Percentiles rank a stretch among this genome's conserved stretches.
phyloP scores from a whole-genome alignment of 192 early-diverging fungal species.

The Phycomyces nitens region DNA sequence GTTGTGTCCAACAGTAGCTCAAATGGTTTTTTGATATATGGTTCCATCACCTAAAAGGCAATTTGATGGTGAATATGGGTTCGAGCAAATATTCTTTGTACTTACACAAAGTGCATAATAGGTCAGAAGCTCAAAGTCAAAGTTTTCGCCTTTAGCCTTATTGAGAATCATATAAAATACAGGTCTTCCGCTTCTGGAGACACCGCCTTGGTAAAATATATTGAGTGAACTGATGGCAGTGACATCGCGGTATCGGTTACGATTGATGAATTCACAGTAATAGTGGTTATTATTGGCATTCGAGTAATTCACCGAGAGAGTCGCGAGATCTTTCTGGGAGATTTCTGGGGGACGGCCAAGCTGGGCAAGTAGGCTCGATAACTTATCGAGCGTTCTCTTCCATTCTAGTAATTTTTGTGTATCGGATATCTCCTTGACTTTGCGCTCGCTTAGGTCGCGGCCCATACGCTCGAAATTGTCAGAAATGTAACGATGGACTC shows the following conservation, averaged over 20 bases:
- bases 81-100: no score
- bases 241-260: slow-evolving; percentile 57
- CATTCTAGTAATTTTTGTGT: slow-evolving; percentile 15
- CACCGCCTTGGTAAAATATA: slow-evolving; percentile 75
- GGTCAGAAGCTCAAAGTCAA: slow-evolving; percentile 80
- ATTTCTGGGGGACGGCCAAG: slow-evolving; percentile 76
- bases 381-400: slow-evolving; percentile 65
- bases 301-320: slow-evolving; percentile 24
- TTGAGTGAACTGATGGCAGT: slow-evolving; percentile 59
- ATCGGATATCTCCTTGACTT: slow-evolving; percentile 32
- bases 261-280: slow-evolving; percentile 61
- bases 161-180: slow-evolving; percentile 84
- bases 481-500: slow-evolving; percentile 58
- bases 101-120: slow-evolving; percentile 65
- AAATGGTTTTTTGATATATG: slow-evolving; percentile 62
- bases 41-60: slow-evolving; percentile 49
- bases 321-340: slow-evolving; percentile 25
- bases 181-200: slow-evolving; percentile 62
- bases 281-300: slow-evolving; percentile 30
- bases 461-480: slow-evolving; percentile 67
- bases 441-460: slow-evolving; percentile 53
- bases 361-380: slow-evolving; percentile 77
- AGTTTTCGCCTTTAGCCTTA: slow-evolving; percentile 60
- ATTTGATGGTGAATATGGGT: no score
- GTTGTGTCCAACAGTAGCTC: slow-evolving; percentile 81